Evolutionary conservation across 108 stramenopile genomes (phyloP), one percentile per base, ranked within the genome.

Genomic region (Poteriospumella lacustris): DNA sequence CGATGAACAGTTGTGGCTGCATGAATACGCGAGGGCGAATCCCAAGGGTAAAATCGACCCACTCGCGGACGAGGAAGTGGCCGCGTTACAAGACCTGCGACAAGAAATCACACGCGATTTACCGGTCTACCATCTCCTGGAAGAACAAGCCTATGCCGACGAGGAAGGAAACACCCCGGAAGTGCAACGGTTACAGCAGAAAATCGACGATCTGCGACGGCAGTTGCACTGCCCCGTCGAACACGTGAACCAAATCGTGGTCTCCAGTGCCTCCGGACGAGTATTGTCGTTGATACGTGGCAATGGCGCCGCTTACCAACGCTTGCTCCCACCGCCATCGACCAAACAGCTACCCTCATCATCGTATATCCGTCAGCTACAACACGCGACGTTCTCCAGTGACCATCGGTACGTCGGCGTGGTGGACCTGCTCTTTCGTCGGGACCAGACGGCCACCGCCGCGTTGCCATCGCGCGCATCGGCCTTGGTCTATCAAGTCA

Each of bases 1-100:
- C 5, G 60, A 64, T 34, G 60, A 64, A 64, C 60, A 64, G 31
- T 5, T 64, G 5, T 64, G 60, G 60, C 36, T 64, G 24, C 60
- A 64, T 64, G 60, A 64, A 64, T 64, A 64, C 36, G 60, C 60
- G 9, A n/a, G n/a, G n/a, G 36, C 9, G 5, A 5, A 19, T 31
- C 60, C 5, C 31, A 19, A 19, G 31, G 60, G 33, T 5, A 64
- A 64, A 34, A 12, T 31, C 31, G 29, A 12, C 9, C 60, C 60
- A 31, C 31, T 64, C 15, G 28, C 60, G 5, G 60, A 64, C 3
- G 9, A 19, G 15, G 36, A 64, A 24, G 28, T 31, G 15, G 60
- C 28, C 5, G 60, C 15, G 3, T 64, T 64, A 24, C 3, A 5
- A 5, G 5, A 33, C 28, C 33, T 34, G 9, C 28, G 24, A 64